phyloP scores from a whole-genome alignment of 129 eudicot species.

The Glebionis coronaria region DNA sequence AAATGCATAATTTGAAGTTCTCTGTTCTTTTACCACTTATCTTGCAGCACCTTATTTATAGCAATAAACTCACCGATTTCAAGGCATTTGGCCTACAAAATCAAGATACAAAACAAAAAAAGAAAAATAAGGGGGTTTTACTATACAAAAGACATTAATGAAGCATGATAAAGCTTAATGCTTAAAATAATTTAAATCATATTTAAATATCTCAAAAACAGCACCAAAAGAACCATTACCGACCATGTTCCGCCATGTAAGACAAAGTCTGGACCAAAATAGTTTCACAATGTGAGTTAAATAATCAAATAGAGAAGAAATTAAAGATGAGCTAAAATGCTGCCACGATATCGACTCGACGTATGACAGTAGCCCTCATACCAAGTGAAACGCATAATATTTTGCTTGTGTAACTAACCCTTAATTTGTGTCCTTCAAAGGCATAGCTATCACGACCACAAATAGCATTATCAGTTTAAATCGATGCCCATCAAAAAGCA shows the following conservation, averaged over 20 bases:
- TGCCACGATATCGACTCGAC: too few species aligned
- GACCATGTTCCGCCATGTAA: not conserved
- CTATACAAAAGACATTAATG: not conserved
- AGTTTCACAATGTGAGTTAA: too few species aligned
- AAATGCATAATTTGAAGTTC: conserved; percentile 37
- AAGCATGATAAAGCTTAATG: not conserved
- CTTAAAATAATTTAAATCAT: not conserved
- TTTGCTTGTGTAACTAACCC: conserved; percentile 58
- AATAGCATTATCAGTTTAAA: conserved; percentile 83
- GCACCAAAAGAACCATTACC: conserved; percentile 43
- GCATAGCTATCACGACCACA: conserved; percentile 92
- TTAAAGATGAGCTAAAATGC: too few species aligned
- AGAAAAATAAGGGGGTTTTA: not conserved
- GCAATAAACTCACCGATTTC: conserved; percentile 39
- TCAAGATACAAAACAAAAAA: not conserved
- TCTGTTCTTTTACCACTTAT: conserved; percentile 37
- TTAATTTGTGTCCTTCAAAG: conserved; percentile 72
- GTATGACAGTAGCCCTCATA: not conserved
- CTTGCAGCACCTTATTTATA: conserved; percentile 40
- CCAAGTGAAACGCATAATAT: conserved; percentile 1
- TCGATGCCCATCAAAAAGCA: too few species aligned
- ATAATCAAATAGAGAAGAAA: too few species aligned
- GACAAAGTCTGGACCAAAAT: too few species aligned
- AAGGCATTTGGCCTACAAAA: conserved; percentile 37
- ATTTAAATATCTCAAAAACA: conserved; percentile 37